phyloP scores from a whole-genome alignment of 768 basidiomycete genomes.

The Boletus rufocinnamomeus region DNA sequence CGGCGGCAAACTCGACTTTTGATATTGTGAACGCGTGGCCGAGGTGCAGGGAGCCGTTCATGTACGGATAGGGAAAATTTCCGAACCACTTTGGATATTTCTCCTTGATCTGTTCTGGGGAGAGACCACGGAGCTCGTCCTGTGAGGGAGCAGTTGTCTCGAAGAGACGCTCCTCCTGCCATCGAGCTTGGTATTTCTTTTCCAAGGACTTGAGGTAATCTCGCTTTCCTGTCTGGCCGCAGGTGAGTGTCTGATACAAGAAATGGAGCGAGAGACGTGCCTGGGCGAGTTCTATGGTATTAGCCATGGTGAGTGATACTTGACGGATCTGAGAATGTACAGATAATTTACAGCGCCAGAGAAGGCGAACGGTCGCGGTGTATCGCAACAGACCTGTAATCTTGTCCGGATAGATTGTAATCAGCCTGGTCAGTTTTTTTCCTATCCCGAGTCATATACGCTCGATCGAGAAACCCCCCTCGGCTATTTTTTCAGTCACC shows the following conservation, averaged over 20 bases:
- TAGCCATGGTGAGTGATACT: conserved; percentile 45
- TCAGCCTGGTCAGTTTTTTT: conserved; percentile 19
- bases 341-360: conserved; percentile 36
- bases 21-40: conserved; percentile 98
- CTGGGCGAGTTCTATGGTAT: conserved; percentile 67
- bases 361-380: conserved; percentile 25
- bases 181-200: conserved; percentile 78
- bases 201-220: conserved; percentile 85
- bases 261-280: conserved; percentile 32
- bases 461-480: conserved; percentile 13
- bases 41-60: conserved; percentile 96
- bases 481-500: conserved; percentile 13
- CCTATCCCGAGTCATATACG: conserved; percentile 20
- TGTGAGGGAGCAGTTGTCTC: conserved; percentile 79
- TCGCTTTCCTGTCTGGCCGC: conserved; percentile 83
- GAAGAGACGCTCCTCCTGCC: conserved; percentile 78
- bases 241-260: conserved; percentile 6
- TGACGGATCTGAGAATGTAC: conserved; percentile 21
- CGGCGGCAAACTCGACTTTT: conserved; percentile 96
- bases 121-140: conserved; percentile 64
- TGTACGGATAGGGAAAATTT: conserved; percentile 95
- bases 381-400: conserved; percentile 29
- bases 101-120: conserved; percentile 63
- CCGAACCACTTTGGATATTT: conserved; percentile 97
- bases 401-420: conserved; percentile 28